Percentiles rank a stretch among this genome's conserved stretches.
These are phyloP conservation scores for Theobroma grandiflorum DNA, from an alignment of 441 rosid genomes.

Conservation along the genomic window DNA sequence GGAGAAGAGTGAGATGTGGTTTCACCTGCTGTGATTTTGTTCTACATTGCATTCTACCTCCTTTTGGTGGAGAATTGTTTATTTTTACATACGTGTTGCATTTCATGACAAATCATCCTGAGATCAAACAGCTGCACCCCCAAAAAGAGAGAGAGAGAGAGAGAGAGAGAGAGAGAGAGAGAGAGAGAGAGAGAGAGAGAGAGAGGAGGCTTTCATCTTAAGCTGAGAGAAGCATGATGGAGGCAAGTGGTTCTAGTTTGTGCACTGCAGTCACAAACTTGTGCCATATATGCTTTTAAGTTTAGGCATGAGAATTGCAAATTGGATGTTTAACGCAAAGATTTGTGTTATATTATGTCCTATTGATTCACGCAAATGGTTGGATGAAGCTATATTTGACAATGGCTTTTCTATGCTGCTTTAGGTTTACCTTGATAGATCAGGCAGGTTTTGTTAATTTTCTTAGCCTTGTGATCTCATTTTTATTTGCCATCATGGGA, in stretches of 20 bases:
- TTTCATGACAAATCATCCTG: neutral
- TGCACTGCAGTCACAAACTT: no score
- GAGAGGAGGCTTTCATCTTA: no score
- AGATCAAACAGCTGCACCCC: neutral
- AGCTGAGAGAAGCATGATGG: no score
- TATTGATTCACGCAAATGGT: neutral
- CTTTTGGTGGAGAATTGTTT: neutral
- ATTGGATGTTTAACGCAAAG: conserved; percentile 13
- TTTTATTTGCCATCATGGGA: conserved; percentile 4
- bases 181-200: no score
- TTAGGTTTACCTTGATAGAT: conserved; percentile 16
- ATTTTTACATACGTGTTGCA: neutral
- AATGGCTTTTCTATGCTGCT: neutral
- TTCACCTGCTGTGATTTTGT: neutral
- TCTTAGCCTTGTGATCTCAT: neutral
- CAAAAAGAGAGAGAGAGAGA: no score
- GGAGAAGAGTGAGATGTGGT: neutral
- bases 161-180: no score
- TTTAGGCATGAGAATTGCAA: neutral
- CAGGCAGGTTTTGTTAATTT: neutral
- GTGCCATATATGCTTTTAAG: no score
- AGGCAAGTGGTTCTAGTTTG: no score
- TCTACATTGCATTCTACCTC: neutral
- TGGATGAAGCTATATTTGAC: neutral
- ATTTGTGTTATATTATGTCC: neutral